Evolutionary conservation across 2,329 filamentous ascomycete genomes (phyloP), one percentile per base, ranked within the genome.

Genomic region (Xylariomycetidae sp.): DNA sequence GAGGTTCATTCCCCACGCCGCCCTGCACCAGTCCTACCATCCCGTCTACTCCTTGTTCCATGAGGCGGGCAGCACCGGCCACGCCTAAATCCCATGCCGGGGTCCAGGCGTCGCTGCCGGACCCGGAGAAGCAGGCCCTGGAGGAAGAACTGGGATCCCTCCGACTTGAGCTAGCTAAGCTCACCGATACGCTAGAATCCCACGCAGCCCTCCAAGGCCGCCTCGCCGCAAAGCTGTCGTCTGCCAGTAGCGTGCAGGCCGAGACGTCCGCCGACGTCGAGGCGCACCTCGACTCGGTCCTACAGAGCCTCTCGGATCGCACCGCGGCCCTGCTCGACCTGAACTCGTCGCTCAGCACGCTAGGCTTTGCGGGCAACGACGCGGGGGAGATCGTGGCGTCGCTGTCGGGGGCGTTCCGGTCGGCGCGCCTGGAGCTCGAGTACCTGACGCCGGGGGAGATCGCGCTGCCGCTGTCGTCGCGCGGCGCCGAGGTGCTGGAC

Each of bases 361-460:
- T 81, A 1, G 75, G 74, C 5, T 80, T 80, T 43, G 50, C 59
- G 0, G 67, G 70, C 1, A 40, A 45, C 6, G 68, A 74, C 38
- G 64, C 68, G 0, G 35, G 56, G n/a, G 67, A 69, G n/a, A 66
- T 73, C 36, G 49, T 80, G 6, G 40, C 59, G 2, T 62, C 67
- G 0, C 63, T 82, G 10, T 52, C 63, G 0, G 41, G 60, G 2
- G 64, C 69, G 2, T 73, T 82, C 56, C 71, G 76, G 14, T 54
- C 69, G 2, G 77, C 76, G 2, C 68, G 77, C 2, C 58, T 80
- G 0, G 76, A 81, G 44, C 67, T 81, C 3, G 77, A 81, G 51
- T 80, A 80, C 46, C 63, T 80, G 14, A 72, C 68, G 0, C 77
- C 77, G 0, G 77, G 76, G 5, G 77, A 81, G 49, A 59, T 71